A percentile compares a stretch with the other conserved stretches of the same genome.
Conservation (phyloP, 169 alveolate genomes). For the Cryptosporidium viatorum region DNA sequence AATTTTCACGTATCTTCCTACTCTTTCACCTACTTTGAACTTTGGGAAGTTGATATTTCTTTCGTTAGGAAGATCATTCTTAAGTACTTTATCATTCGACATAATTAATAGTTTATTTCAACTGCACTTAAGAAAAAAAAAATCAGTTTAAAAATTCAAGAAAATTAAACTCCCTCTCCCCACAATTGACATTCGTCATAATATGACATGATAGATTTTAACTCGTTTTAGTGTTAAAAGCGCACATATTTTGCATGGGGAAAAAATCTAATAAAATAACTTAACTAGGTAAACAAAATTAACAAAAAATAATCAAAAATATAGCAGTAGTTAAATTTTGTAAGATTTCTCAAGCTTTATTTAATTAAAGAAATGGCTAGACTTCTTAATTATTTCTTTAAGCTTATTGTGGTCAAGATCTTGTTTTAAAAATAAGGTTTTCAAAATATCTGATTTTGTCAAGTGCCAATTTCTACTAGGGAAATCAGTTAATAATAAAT, state of each 20-base stretch:
- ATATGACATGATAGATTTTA: conserved; percentile 28
- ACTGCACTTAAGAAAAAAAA: background rate
- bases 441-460: conserved; percentile 34
- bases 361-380: conserved; percentile 43
- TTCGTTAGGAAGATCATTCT: conserved; percentile 6
- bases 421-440: conserved; percentile 21
- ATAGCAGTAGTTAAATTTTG: background rate
- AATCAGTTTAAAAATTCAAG: background rate
- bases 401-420: conserved; percentile 52
- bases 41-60: conserved; percentile 3
- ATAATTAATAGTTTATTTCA: conserved; percentile 5
- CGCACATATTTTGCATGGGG: conserved; percentile 1
- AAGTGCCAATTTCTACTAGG: conserved; percentile 72
- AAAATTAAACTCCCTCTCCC: conserved; percentile 27
- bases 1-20: conserved; percentile 52
- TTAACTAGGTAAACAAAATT: background rate
- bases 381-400: conserved; percentile 17
- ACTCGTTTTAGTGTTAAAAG: conserved; percentile 49
- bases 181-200: background rate
- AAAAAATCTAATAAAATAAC: background rate
- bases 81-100: conserved; percentile 12
- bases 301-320: background rate
- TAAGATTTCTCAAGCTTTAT: background rate
- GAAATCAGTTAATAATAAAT: conserved; percentile 57
- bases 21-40: conserved; percentile 57